Evolutionary conservation across 2,329 filamentous ascomycete genomes (phyloP), one percentile per base, ranked within the genome.

Genomic region (Botrytis elliptica): DNA sequence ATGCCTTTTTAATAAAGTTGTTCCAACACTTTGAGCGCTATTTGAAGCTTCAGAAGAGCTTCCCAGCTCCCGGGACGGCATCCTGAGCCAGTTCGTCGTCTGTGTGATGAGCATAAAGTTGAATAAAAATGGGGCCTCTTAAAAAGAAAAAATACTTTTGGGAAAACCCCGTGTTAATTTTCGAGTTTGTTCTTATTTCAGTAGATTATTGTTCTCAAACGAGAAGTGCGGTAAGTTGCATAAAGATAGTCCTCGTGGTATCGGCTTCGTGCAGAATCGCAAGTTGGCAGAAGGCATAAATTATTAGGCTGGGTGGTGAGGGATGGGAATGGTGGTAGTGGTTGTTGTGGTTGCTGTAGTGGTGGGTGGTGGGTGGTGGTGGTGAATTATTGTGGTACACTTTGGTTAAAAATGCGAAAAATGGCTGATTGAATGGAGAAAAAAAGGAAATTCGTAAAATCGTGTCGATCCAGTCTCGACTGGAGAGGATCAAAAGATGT

Each of bases 31-130:
- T 60, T 78, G 77, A 68, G 75, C 72, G 72, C 77, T 71, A 74
- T 78, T 78, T n/a, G 79, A 73, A 76, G 77, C 69, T 64, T 79
- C 77, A 69, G 77, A 69, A 70, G 78, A 78, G 75, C 75, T 77
- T 59, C 75, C 76, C 65, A 77, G 77, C 76, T 81, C 78, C 71
- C 75, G 73, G 73, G 75, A 74, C 74, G 80, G 79, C 80, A 81
- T 81, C 74, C 75, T 80, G 75, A 79, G 79, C 79, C 80, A 81
- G 75, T 80, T 80, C 33, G 79, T 68, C 42, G 68, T 79, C 74
- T 81, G 79, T 68, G 79, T 79, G 75, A 81, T 76, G 75, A 80
- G 79, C 80, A 81, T 81, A 78, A 80, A 75, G 74, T 73, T 71
- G 74, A 76, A 52, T 38, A n/a, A 46, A 42, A 59, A 59, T 29